Percentiles rank a stretch among this genome's conserved stretches.
Evolutionary conservation across 1,284 basidiomycete genomes (phyloP).

Genomic region (Cerioporus squamosus): DNA sequence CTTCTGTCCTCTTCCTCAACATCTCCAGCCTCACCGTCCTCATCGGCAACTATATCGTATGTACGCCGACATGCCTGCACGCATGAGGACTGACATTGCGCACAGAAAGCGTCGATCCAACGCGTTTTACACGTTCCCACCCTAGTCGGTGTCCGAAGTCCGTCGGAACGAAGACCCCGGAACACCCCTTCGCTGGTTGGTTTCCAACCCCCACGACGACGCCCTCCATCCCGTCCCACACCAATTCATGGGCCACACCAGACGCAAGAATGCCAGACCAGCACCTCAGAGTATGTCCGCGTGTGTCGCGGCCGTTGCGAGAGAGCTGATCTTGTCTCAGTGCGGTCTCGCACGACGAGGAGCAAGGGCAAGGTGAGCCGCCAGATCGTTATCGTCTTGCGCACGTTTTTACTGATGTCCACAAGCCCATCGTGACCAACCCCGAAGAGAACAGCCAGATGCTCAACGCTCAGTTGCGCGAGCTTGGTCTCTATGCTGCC

Average conservation of each 20-base stretch:
- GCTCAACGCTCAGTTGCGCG: slow-evolving; percentile 71
- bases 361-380: slow-evolving; percentile 57
- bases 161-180: slow-evolving; percentile 24
- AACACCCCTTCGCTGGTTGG: slow-evolving; percentile 24
- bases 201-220: slow-evolving; percentile 22
- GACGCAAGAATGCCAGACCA: slow-evolving; percentile 36
- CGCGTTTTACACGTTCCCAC: slow-evolving; percentile 4
- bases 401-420: slow-evolving; percentile 33
- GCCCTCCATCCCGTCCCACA: slow-evolving; percentile 5
- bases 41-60: not conserved
- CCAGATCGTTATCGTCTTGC: slow-evolving; percentile 13
- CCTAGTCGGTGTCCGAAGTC: slow-evolving; percentile 33
- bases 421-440: slow-evolving; percentile 48
- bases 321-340: slow-evolving; percentile 40
- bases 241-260: slow-evolving; percentile 34
- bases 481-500: slow-evolving; percentile 79
- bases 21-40: not conserved
- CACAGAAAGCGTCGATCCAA: not conserved
- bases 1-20: not conserved
- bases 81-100: not conserved
- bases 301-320: slow-evolving; percentile 5
- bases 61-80: too few species aligned
- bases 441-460: slow-evolving; percentile 66
- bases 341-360: slow-evolving; percentile 68
- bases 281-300: slow-evolving; percentile 36